These are phyloP conservation scores for Arachis hypogaea DNA, from an alignment of 306 rosid species.

Conservation along the genomic window DNA sequence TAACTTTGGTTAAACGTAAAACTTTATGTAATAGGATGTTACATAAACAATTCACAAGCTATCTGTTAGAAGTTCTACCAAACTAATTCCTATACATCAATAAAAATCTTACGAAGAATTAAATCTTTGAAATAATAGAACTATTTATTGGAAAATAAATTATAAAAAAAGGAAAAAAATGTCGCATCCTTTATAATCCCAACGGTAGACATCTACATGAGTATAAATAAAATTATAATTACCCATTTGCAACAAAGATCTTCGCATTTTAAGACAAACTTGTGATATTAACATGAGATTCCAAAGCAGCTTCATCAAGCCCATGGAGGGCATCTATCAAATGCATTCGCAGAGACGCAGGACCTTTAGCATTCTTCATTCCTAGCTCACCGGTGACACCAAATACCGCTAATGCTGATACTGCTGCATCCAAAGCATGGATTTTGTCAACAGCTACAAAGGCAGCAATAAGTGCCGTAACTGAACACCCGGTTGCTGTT, in stretches of 20 bases:
- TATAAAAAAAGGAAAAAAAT: background rate
- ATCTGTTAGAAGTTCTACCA: background rate
- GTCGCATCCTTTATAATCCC: background rate
- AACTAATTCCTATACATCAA: constrained; percentile 17
- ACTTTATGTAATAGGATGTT: no score
- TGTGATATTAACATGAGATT: constrained; percentile 67
- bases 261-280: constrained; percentile 42
- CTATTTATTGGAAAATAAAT: background rate
- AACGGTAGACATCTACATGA: constrained; percentile 11
- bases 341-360: constrained; percentile 83
- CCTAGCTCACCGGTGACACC: constrained; percentile 85
- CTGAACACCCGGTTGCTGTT: constrained; percentile 92
- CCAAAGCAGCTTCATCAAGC: constrained; percentile 69
- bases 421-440: constrained; percentile 68
- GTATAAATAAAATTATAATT: constrained; percentile 8
- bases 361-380: constrained; percentile 77
- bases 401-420: constrained; percentile 68
- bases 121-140: constrained; percentile 12
- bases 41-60: no score
- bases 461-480: constrained; percentile 86
- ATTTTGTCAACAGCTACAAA: constrained; percentile 75
- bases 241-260: constrained; percentile 32
- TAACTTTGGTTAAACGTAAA: no score
- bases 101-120: constrained; percentile 1
- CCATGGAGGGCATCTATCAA: constrained; percentile 83